phyloP scores from a whole-genome alignment of 805 yeast genomes.

The Jamesozyma jinghongensis region DNA sequence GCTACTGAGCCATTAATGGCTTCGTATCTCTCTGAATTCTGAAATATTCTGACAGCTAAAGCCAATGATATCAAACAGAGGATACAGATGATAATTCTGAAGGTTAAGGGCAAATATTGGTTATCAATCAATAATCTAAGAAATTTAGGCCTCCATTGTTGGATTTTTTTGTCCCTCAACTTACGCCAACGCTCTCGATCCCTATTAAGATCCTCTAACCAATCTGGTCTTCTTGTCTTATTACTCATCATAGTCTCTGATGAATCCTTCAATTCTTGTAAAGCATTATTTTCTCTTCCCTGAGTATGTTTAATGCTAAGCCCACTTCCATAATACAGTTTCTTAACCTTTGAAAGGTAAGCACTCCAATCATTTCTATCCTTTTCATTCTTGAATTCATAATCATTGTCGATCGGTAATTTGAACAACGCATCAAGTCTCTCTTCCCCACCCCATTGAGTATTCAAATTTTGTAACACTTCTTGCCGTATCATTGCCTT shows the following conservation, averaged over 20 bases:
- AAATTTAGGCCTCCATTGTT: slow-evolving; percentile 55
- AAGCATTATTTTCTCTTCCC: neutral
- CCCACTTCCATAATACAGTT: slow-evolving; percentile 16
- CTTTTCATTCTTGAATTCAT: slow-evolving; percentile 20
- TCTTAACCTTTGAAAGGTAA: slow-evolving; percentile 23
- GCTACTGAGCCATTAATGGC: slow-evolving; percentile 31
- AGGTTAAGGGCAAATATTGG: slow-evolving; percentile 71
- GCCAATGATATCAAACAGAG: slow-evolving; percentile 64
- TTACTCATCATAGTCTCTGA: neutral
- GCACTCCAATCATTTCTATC: slow-evolving; percentile 27
- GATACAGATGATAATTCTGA: slow-evolving; percentile 51
- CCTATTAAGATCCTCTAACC: slow-evolving; percentile 21
- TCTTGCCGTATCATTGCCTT: slow-evolving; percentile 14
- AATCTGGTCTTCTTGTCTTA: slow-evolving; percentile 8
- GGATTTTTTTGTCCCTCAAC: slow-evolving; percentile 42
- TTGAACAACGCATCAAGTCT: slow-evolving; percentile 46
- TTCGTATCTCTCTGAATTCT: slow-evolving; percentile 23
- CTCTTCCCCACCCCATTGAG: slow-evolving; percentile 65
- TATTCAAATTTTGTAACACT: slow-evolving; percentile 36
- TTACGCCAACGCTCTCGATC: slow-evolving; percentile 26
- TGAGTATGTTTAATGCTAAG: neutral
- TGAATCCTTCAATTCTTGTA: neutral
- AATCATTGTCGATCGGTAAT: slow-evolving; percentile 20
- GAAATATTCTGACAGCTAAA: slow-evolving; percentile 53
- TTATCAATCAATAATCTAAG: slow-evolving; percentile 55